A percentile compares a stretch with the other conserved stretches of the same genome.
Conservation (phyloP, 805 yeast genomes). For the Ogataea polymorpha region DNA sequence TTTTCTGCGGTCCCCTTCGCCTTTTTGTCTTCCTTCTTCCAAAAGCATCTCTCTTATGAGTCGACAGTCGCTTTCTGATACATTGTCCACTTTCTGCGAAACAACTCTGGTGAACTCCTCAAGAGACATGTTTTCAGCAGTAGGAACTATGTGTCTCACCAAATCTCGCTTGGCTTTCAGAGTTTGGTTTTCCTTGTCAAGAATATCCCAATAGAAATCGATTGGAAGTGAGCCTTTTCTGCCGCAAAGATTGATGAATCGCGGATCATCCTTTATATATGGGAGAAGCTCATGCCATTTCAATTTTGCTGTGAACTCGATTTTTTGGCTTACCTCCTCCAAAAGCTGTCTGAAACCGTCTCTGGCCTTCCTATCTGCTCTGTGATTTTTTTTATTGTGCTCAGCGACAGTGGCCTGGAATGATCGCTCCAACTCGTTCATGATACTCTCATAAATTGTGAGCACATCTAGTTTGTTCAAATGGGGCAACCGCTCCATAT, state of each 20-base stretch:
- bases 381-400: slow-evolving; percentile 42
- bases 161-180: slow-evolving; percentile 59
- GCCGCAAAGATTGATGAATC: slow-evolving; percentile 64
- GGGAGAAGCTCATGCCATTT: slow-evolving; percentile 58
- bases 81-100: slow-evolving; percentile 9
- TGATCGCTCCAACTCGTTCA: slow-evolving; percentile 30
- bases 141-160: slow-evolving; percentile 47
- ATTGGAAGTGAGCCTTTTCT: slow-evolving; percentile 74
- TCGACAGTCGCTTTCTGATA: slow-evolving; percentile 17
- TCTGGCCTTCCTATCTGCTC: slow-evolving; percentile 64
- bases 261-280: slow-evolving; percentile 48
- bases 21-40: slow-evolving; percentile 13
- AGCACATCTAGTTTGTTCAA: slow-evolving; percentile 62
- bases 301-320: slow-evolving; percentile 44
- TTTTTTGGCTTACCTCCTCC: slow-evolving; percentile 28
- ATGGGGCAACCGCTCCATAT: slow-evolving; percentile 12
- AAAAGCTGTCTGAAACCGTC: slow-evolving; percentile 52
- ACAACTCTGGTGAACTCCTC: slow-evolving; percentile 15
- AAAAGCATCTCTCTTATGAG: slow-evolving; percentile 20
- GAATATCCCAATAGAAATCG: slow-evolving; percentile 72
- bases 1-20: slow-evolving; percentile 16
- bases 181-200: slow-evolving; percentile 57
- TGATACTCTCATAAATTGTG: slow-evolving; percentile 40
- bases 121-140: slow-evolving; percentile 18
- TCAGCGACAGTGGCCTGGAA: slow-evolving; percentile 29